Conservation (phyloP, 768 basidiomycete genomes). For the Hygrocybe coccinea region DNA sequence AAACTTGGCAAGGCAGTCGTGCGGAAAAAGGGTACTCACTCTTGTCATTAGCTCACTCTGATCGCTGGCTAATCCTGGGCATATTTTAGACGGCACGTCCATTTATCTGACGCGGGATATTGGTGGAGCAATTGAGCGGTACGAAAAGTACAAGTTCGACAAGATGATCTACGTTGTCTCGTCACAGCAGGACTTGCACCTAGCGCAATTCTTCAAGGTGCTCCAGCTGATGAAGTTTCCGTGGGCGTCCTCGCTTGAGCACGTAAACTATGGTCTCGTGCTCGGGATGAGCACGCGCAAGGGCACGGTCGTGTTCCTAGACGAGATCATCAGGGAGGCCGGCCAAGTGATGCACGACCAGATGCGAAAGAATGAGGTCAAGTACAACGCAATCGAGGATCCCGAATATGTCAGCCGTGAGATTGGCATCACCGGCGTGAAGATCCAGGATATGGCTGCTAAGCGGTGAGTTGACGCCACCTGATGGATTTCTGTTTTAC, state of each 20-base stretch:
- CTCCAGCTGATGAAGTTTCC: constrained; percentile 84
- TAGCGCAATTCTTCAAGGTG: constrained; percentile 90
- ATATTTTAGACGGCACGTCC: constrained; percentile 73
- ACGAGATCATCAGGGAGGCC: constrained; percentile 89
- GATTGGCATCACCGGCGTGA: constrained; percentile 91
- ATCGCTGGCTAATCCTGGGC: neutral
- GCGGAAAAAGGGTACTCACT: constrained; percentile 66
- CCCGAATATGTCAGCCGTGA: constrained; percentile 74
- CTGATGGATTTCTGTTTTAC: neutral
- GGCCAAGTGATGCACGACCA: constrained; percentile 90
- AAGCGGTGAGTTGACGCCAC: constrained; percentile 56
- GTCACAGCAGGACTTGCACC: constrained; percentile 81
- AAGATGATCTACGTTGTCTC: constrained; percentile 94
- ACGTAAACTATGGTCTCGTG: constrained; percentile 89
- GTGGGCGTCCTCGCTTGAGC: constrained; percentile 78
- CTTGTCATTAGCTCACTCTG: neutral
- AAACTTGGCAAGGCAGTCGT: constrained; percentile 91
- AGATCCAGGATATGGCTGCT: constrained; percentile 96
- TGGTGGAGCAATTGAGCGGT: constrained; percentile 87
- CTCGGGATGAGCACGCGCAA: constrained; percentile 92
- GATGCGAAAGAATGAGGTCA: constrained; percentile 92
- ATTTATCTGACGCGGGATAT: constrained; percentile 96
- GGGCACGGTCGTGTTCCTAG: constrained; percentile 92
- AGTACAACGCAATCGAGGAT: constrained; percentile 84
- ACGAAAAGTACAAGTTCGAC: constrained; percentile 80